Conservation (phyloP, 192 early-diverging fungal genomes). For the Backusella australiensis region DNA sequence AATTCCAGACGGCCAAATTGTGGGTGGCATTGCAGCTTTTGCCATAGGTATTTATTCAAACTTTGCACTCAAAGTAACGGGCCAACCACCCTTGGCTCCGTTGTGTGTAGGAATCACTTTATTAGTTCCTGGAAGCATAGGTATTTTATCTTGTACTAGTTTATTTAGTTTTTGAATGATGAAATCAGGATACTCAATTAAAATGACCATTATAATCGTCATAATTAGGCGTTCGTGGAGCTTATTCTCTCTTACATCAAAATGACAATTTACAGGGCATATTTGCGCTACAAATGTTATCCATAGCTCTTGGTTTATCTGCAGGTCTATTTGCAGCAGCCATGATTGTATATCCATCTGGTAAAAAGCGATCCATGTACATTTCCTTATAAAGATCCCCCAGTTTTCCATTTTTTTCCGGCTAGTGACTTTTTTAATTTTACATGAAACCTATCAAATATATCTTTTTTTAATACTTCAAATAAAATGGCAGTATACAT, state of each 20-base stretch:
- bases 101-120: constrained; percentile 78
- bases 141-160: constrained; percentile 7
- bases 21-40: constrained; percentile 30
- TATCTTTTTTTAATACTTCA: neutral
- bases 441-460: constrained; percentile 2
- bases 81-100: constrained; percentile 61
- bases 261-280: constrained; percentile 7
- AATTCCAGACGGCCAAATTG: constrained; percentile 26
- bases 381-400: constrained; percentile 21
- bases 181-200: neutral
- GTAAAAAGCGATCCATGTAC: constrained; percentile 26
- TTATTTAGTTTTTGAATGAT: neutral
- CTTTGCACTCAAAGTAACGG: constrained; percentile 28
- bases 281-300: constrained; percentile 28
- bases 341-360: constrained; percentile 32
- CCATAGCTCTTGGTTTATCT: constrained; percentile 19
- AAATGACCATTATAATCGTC: neutral
- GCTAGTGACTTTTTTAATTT: neutral
- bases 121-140: constrained; percentile 77
- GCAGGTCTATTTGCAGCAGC: constrained; percentile 25
- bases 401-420: neutral
- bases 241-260: constrained; percentile 28
- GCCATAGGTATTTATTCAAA: constrained; percentile 34
- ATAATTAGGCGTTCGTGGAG: constrained; percentile 26
- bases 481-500: neutral